Percentiles rank a stretch among this genome's conserved stretches.
Conservation (phyloP, 805 yeast species). For the Yarrowia sp. region DNA sequence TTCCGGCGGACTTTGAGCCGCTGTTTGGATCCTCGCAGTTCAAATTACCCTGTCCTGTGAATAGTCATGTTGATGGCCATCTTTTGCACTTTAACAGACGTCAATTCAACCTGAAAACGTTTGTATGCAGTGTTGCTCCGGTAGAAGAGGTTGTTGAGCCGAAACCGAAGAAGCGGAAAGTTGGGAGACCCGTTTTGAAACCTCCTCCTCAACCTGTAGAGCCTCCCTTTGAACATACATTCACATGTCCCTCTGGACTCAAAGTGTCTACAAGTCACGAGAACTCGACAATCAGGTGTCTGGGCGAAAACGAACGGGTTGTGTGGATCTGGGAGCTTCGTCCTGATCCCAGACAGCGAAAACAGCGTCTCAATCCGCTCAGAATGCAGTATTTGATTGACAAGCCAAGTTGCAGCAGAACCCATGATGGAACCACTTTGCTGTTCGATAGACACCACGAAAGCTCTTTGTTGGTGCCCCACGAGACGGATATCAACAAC, state of each 20-base stretch:
- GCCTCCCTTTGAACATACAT: not conserved
- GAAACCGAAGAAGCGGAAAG: not conserved
- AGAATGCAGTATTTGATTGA: not conserved
- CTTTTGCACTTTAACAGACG: not conserved
- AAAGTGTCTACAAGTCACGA: not conserved
- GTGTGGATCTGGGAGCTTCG: constrained; percentile 6
- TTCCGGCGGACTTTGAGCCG: not conserved
- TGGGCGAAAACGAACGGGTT: constrained; percentile 10
- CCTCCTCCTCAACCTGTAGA: not conserved
- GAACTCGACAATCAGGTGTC: not conserved
- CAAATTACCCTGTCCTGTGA: not conserved
- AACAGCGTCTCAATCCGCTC: not conserved
- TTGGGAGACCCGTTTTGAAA: not conserved
- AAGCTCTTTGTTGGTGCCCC: not conserved
- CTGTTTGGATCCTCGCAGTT: not conserved
- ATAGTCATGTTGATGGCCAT: not conserved
- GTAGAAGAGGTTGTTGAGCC: not conserved
- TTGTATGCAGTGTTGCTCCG: not conserved
- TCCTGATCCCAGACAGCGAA: not conserved
- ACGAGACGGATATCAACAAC: not conserved
- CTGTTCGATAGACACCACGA: not conserved
- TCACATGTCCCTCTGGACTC: not conserved
- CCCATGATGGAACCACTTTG: not conserved
- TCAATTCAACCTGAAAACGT: not conserved
- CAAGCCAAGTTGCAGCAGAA: not conserved